Percentiles rank a stretch among this genome's conserved stretches.
Conservation (phyloP, 2,329 filamentous ascomycete genomes). For the Teratosphaeriaceae sp. region DNA sequence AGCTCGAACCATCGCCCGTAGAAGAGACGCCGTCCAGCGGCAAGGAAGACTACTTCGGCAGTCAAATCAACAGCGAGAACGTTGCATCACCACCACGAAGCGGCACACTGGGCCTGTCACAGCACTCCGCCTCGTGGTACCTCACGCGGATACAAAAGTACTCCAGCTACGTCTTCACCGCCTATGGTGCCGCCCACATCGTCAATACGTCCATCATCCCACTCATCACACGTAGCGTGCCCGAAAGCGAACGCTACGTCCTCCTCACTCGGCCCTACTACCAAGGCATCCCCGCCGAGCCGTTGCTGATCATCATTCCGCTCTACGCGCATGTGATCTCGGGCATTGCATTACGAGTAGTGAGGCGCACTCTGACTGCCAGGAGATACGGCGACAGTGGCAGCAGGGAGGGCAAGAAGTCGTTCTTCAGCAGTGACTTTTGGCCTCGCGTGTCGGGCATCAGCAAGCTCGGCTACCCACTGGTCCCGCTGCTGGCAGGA, state of each 20-base stretch:
- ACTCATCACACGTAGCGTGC: constrained; percentile 63
- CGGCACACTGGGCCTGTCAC: constrained; percentile 49
- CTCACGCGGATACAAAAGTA: constrained; percentile 75
- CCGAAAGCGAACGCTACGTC: constrained; percentile 74
- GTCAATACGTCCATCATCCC: constrained; percentile 78
- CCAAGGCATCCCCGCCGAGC: constrained; percentile 74
- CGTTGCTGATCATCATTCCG: constrained; percentile 69
- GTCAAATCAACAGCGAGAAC: constrained; percentile 8
- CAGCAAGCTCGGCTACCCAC: constrained; percentile 63
- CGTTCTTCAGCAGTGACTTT: constrained; percentile 27
- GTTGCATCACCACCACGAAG: constrained; percentile 9
- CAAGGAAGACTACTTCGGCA: constrained; percentile 46
- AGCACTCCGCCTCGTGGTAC: constrained; percentile 70
- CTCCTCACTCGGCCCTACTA: constrained; percentile 89
- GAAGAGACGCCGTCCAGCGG: constrained; percentile 44
- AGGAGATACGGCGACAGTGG: constrained; percentile 70
- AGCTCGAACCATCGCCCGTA: constrained; percentile 78
- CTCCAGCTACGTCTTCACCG: constrained; percentile 75
- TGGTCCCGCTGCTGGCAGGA: constrained; percentile 58
- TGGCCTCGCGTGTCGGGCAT: constrained; percentile 71
- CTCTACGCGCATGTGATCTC: constrained; percentile 69
- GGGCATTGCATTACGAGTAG: constrained; percentile 68
- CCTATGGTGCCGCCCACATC: constrained; percentile 71
- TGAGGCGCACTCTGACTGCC: constrained; percentile 65
- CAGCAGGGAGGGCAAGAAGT: constrained; percentile 43